Base-by-base conservation (phyloP, 2,329 filamentous ascomycete species). In the Leptographium wingfieldii region DNA sequence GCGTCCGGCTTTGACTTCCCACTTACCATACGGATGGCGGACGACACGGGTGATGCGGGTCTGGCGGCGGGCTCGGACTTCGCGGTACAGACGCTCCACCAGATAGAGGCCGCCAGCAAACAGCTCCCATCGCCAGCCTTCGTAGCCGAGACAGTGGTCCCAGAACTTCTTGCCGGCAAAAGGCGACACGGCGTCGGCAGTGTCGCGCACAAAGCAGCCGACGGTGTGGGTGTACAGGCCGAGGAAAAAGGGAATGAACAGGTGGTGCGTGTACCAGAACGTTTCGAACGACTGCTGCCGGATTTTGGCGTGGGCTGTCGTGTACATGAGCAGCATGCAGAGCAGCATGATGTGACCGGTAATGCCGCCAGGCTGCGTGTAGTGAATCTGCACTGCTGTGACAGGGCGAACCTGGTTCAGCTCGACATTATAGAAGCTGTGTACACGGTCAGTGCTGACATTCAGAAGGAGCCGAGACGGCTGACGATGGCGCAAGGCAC, bases 261-360 rank as follows among this genome's bases (percentile, higher is more conserved):
- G 82, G 69, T 99, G 94, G 73, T 99, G 94, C 0, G 91, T 96
- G 74, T 99, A 99, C 94, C 94, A 99, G 72, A 99, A 99, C 0
- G 92, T 95, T 75, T 99, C 94, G 70, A 92, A 99, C 0, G 90
- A 95, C 71, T 99, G 94, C 71, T 97, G 92, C 59, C 94, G 88
- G 65, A 99, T 97, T 66, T 90, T 88, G 67, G 87, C 82, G 70
- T 99, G 94, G 3, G 94, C 88, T 0, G 92, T 96, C 1, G 94
- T 99, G 75, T 95, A 99, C 80, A 99, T 99, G 64, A 99, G 76
- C 64, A 99, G 77, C 94, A 99, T 99, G 80, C 92, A 97, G n/a
- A 99, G 79, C 31, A 97, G 82, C 94, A 99, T 99, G 63, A 96
- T 82, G 73, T 99, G 94, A 7, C 94, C 94, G 2, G 94, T 99